Evolutionary conservation across 495 filamentous ascomycete species (phyloP).

Genomic region (Pseudomonodictys pantanalensis): DNA sequence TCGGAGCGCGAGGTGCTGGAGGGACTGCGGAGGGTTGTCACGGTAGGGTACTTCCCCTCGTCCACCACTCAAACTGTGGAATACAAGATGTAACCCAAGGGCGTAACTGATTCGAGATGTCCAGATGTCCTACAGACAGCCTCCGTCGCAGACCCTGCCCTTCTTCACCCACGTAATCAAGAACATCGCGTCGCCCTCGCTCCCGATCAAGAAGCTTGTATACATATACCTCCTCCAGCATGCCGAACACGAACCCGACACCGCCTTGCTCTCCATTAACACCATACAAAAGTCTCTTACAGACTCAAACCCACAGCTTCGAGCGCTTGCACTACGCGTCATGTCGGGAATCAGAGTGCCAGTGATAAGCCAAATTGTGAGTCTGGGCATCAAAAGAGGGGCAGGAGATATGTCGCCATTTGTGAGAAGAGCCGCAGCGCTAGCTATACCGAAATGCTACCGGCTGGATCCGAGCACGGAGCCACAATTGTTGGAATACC

Average conservation of each 20-base stretch:
- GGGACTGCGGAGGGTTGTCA: slow-evolving; percentile 83
- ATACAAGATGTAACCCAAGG: not conserved
- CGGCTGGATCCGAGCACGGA: slow-evolving; percentile 82
- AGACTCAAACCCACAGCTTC: slow-evolving; percentile 82
- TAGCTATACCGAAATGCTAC: slow-evolving; percentile 98
- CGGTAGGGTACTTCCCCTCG: slow-evolving; percentile 53
- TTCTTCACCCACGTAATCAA: slow-evolving; percentile 96
- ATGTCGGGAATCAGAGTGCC: slow-evolving; percentile 96
- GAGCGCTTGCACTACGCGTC: slow-evolving; percentile 84
- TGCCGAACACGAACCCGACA: slow-evolving; percentile 91
- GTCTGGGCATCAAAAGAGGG: slow-evolving; percentile 87
- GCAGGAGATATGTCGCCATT: slow-evolving; percentile 89
- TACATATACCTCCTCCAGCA: slow-evolving; percentile 96
- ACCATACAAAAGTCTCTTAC: slow-evolving; percentile 96
- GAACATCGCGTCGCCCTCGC: slow-evolving; percentile 84
- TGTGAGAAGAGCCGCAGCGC: slow-evolving; percentile 86
- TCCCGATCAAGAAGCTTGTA: slow-evolving; percentile 95
- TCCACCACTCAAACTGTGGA: not conserved
- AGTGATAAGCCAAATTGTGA: slow-evolving; percentile 99
- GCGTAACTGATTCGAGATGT: not conserved
- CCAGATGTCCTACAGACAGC: slow-evolving; percentile 91
- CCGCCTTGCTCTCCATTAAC: slow-evolving; percentile 94
- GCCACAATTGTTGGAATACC: slow-evolving; percentile 77
- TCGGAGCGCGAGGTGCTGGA: slow-evolving; percentile 92
- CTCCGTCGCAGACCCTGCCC: slow-evolving; percentile 64